Evolutionary conservation across 352 stramenopile species (phyloP).

Genomic region (Phytophthora quininea): DNA sequence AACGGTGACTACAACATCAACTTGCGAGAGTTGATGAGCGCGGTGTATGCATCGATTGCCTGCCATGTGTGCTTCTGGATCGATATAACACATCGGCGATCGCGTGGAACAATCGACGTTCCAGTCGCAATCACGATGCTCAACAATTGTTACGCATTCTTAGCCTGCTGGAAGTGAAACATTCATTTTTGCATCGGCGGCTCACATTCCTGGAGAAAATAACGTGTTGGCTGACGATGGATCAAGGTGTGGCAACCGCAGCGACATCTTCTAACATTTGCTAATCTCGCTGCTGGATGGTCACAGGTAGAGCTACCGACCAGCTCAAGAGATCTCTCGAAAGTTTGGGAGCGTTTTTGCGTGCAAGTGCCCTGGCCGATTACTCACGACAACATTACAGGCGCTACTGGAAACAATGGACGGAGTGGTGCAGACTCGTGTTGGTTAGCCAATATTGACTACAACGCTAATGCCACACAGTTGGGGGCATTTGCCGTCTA

Average conservation of each 20-base stretch:
- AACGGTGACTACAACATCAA: conserved; percentile 21
- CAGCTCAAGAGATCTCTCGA: conserved; percentile 1
- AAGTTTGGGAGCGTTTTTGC: conserved; percentile 3
- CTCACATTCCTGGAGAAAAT: conserved; percentile 10
- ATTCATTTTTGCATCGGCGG: conserved; percentile 13
- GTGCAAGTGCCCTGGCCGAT: neutral
- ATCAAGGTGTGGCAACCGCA: conserved; percentile 22
- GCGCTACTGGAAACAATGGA: conserved; percentile 7
- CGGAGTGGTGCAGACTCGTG: neutral
- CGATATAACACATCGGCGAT: conserved; percentile 19
- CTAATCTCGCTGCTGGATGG: conserved; percentile 3
- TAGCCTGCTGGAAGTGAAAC: conserved; percentile 6
- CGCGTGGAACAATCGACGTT: conserved; percentile 10
- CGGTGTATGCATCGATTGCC: conserved; percentile 8
- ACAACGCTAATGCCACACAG: conserved; percentile 6
- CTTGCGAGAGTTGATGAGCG: conserved; percentile 21
- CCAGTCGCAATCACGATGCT: conserved; percentile 12
- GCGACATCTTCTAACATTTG: neutral
- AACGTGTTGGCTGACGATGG: conserved; percentile 25
- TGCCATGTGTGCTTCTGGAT: conserved; percentile 12
- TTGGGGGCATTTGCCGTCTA: conserved; percentile 14
- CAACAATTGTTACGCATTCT: conserved; percentile 19
- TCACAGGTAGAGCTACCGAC: neutral
- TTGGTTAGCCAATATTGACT: conserved; percentile 2
- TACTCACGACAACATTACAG: neutral